Base-by-base conservation (phyloP, 176 grass and related monocot genomes). In the Cenchrus fungigraminus region DNA sequence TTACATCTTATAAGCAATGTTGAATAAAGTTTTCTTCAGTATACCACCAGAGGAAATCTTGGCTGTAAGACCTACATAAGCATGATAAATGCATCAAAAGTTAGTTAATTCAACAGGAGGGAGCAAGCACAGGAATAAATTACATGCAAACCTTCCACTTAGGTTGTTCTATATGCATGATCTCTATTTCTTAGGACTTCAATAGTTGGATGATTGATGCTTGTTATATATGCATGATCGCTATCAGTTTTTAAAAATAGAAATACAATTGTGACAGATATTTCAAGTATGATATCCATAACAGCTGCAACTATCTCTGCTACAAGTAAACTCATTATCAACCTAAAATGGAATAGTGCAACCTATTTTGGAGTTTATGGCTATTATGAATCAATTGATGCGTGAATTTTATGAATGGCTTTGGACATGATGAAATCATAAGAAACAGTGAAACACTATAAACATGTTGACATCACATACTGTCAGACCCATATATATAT, bases 11-110 rank as follows among this genome's bases (percentile, higher is more conserved):
- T 93, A 95, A 71, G 85, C 89, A 87, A 90, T n/a, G 80, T 94
- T 92, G 87, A 98, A 98, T 54, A 98, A 81, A 37, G 87, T 83
- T 90, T 89, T 91, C 86, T 94, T 98, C 73, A 95, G 58, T 65
- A 90, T 62, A 34, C 96, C 91, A 81, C 93, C 91, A 17, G 96
- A 73, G 0, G 93, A 88, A 74, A 98, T 89, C 83, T 89, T 98
- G 49, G 47, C 51, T 37, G 85, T 89, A 68, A 98, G 86, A 89
- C 93, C 96, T 98, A 85, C 4, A 34, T 68, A 89, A 68, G 84
- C 32, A 70, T 12, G 84, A 46, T 79, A 37, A 78, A 50, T 82
- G 65, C 32, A 76, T 76, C 31, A 42, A 32, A 85, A 50, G 45
- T 66, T 68, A 68, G 17, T 55, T 9, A 51, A 62, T 40, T 55